Conservation (phyloP, 108 stramenopile species). For the Nitzschia sp. region DNA sequence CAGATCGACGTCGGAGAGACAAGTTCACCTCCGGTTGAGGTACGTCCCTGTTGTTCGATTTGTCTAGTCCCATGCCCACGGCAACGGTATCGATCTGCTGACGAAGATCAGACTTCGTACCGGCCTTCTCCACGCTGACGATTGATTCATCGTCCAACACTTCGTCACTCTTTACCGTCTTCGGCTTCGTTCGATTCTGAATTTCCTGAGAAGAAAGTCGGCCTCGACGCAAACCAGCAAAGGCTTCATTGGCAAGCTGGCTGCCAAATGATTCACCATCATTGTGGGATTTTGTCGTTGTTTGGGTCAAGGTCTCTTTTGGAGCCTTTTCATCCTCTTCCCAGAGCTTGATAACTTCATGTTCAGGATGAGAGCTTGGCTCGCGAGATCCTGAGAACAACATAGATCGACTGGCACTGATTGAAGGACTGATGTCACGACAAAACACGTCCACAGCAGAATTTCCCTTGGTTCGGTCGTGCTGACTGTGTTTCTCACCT, state of each 20-base stretch:
- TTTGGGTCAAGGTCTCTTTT: no score
- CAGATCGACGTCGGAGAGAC: not conserved
- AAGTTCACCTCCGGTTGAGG: not conserved
- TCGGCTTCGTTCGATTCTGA: not conserved
- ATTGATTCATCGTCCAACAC: not conserved
- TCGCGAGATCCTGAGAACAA: not conserved
- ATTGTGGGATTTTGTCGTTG: not conserved
- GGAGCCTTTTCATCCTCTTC: slow-evolving; percentile 5
- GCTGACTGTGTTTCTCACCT: not conserved
- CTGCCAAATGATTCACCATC: slow-evolving; percentile 13
- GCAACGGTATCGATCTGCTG: not conserved
- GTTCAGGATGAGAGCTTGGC: not conserved
- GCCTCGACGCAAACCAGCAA: slow-evolving; percentile 22
- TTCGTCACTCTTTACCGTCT: not conserved
- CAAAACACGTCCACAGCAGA: not conserved
- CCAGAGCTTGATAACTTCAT: slow-evolving; percentile 3
- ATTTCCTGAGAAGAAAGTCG: not conserved
- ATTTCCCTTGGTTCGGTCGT: not conserved
- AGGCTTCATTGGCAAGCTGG: slow-evolving; percentile 23
- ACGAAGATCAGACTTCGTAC: not conserved
- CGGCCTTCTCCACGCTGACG: not conserved
- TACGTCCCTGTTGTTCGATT: not conserved
- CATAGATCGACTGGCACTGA: not conserved
- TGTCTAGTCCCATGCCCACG: slow-evolving; percentile 2
- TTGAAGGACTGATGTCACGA: not conserved